These are phyloP conservation scores for Scedosporium boydii DNA, from an alignment of 2,329 filamentous ascomycete species.

Conservation along the genomic window DNA sequence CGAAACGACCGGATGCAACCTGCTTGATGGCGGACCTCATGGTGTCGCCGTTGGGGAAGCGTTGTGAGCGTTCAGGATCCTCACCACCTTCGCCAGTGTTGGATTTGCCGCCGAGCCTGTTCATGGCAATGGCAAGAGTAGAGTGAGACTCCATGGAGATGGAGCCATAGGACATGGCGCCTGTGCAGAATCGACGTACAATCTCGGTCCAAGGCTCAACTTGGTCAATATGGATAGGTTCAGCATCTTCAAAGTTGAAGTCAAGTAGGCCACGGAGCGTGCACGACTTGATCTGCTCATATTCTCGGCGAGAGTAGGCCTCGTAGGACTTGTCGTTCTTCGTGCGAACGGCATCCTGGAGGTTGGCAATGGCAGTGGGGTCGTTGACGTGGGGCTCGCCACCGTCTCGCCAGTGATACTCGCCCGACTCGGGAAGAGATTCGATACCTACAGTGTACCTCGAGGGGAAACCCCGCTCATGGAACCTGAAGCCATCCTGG, in stretches of 20 bases:
- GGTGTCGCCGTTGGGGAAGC: constrained; percentile 84
- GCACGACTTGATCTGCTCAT: constrained; percentile 94
- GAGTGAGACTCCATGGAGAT: constrained; percentile 99
- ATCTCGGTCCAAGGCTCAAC: constrained; percentile 98
- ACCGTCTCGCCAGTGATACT: constrained; percentile 97
- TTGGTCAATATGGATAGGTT: constrained; percentile 84
- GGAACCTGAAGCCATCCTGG: constrained; percentile 87
- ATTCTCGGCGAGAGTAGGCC: constrained; percentile 85
- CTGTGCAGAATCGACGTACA: constrained; percentile 89
- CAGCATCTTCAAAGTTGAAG: constrained; percentile 85
- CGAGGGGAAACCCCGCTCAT: constrained; percentile 85
- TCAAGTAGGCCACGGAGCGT: constrained; percentile 89
- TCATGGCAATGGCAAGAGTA: constrained; percentile 92
- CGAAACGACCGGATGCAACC: constrained; percentile 90
- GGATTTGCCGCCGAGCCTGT: constrained; percentile 89
- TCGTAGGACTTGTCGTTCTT: constrained; percentile 99
- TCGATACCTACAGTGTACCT: constrained; percentile 66
- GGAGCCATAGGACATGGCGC: constrained; percentile 96
- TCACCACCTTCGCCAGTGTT: constrained; percentile 98
- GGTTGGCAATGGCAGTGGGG: constrained; percentile 87
- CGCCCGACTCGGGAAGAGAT: constrained; percentile 82
- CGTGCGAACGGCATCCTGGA: constrained; percentile 89
- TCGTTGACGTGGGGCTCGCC: constrained; percentile 95
- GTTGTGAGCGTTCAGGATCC: constrained; percentile 80
- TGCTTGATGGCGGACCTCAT: constrained; percentile 98